These are phyloP conservation scores for Botrytis porri DNA, from an alignment of 2,329 filamentous ascomycete species.

Conservation along the genomic window DNA sequence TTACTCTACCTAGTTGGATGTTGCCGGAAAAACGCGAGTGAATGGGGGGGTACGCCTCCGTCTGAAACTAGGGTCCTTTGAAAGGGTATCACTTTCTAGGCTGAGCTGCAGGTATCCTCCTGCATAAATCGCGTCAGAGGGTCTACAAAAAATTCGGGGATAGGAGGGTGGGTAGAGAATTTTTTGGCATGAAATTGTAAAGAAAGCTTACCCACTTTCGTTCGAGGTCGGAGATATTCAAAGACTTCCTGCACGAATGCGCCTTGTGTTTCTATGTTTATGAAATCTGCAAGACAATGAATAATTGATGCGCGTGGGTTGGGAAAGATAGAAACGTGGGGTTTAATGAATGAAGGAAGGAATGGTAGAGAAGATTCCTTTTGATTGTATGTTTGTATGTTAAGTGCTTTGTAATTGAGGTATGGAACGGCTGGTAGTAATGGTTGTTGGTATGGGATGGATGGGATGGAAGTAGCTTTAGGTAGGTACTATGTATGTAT, in stretches of 20 bases:
- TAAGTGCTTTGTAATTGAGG: background rate
- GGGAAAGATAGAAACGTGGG: constrained; percentile 17
- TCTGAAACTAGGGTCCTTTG: constrained; percentile 25
- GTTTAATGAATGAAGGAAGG: constrained; percentile 10
- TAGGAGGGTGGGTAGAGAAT: constrained; percentile 9
- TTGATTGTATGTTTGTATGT: background rate
- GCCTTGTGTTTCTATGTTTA: constrained; percentile 20
- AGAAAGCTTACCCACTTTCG: constrained; percentile 21
- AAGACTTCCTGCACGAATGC: constrained; percentile 18
- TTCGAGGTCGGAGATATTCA: constrained; percentile 19
- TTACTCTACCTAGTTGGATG: constrained; percentile 30
- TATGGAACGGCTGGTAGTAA: background rate
- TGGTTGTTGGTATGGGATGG: too few relatives aligned
- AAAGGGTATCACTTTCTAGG: constrained; percentile 21
- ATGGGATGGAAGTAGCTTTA: background rate
- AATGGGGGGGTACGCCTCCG: constrained; percentile 26
- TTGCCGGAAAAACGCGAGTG: constrained; percentile 31
- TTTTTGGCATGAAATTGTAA: constrained; percentile 12
- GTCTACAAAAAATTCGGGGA: constrained; percentile 16
- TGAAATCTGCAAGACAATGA: constrained; percentile 20
- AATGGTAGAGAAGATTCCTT: background rate
- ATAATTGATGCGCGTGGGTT: constrained; percentile 3
- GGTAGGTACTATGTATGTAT: background rate
- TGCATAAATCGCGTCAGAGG: constrained; percentile 23
- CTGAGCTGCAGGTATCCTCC: constrained; percentile 21